Percentiles rank a stretch among this genome's conserved stretches.
Evolutionary conservation across 164 flowering plant genomes (phyloP).

Genomic region (Cinnamomum micranthum): DNA sequence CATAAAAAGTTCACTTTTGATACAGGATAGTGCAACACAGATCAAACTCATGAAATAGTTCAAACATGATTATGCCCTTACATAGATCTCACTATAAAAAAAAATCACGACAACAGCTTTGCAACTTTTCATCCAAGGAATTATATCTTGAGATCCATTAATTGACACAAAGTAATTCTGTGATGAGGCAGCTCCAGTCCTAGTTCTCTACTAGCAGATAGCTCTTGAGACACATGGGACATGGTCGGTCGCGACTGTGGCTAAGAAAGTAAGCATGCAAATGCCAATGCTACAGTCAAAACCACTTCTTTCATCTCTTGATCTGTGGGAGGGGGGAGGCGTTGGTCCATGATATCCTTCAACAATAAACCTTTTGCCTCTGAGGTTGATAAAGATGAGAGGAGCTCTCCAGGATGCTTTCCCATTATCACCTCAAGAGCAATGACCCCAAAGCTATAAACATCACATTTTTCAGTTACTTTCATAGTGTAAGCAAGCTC

Average conservation of each 20-base stretch:
- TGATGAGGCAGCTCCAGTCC: not conserved
- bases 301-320: not conserved
- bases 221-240: constrained; percentile 6
- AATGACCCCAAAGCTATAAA: constrained; percentile 10
- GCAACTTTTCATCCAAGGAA: too few relatives aligned
- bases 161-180: not conserved
- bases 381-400: not conserved
- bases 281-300: not conserved
- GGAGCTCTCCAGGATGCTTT: constrained; percentile 10
- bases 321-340: not conserved
- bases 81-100: too few relatives aligned
- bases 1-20: too few relatives aligned
- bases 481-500: constrained; percentile 11
- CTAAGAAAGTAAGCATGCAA: constrained; percentile 8
- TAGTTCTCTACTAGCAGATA: not conserved
- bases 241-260: constrained; percentile 16
- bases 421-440: constrained; percentile 4
- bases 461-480: constrained; percentile 7
- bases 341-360: constrained; percentile 5
- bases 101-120: too few relatives aligned
- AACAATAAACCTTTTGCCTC: not conserved
- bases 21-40: too few relatives aligned
- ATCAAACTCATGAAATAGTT: too few relatives aligned
- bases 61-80: too few relatives aligned
- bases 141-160: not conserved